Base-by-base conservation (phyloP, 345 rosid genomes). In the Citrus cavaleriei region DNA sequence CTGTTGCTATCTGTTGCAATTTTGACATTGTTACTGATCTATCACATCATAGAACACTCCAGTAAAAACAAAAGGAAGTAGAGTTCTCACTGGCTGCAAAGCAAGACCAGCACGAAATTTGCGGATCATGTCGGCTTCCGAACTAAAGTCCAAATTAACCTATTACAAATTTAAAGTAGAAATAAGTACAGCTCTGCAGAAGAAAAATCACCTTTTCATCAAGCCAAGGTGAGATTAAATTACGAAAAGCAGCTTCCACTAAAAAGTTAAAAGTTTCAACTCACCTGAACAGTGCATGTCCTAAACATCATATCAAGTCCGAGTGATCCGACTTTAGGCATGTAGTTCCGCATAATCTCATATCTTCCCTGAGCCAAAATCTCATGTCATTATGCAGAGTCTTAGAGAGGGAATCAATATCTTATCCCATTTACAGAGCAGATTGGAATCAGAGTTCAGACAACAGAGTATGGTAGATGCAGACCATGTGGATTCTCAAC, bases 281-380 rank as follows among this genome's bases (percentile, higher is more conserved):
- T 80, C 73, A 94, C 99, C 97, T 96, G 99, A 87, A 94, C 98
- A 46, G 99, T 94, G 82, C 98, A 96, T 2, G 98, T 96, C 81
- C 99, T 87, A 60, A 94, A 94, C 99, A 96, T 93, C 98, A 94
- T 93, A 85, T 96, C 98, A 86, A 92, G 93, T 76, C 99, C 99
- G 64, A 93, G 91, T 32, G 95, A 71, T 63, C 99, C 98, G 76
- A 96, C 99, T 88, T 96, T 94, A 6, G 97, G 98, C 98, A 96
- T 94, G 92, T 96, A 94, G 80, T 94, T 93, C 91, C 90, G 90
- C 98, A 94, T 94, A 79, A 96, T 96, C 72, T 93, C 91, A 77
- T 96, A 96, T 84, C 99, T 94, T 88, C 98, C 98, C 99, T 96
- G 93, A 85, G 76, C 79, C 78, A 75, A 80, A 82, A 74, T 10